phyloP scores from a whole-genome alignment of 331 rosid genomes.

The Quercus tomentella region DNA sequence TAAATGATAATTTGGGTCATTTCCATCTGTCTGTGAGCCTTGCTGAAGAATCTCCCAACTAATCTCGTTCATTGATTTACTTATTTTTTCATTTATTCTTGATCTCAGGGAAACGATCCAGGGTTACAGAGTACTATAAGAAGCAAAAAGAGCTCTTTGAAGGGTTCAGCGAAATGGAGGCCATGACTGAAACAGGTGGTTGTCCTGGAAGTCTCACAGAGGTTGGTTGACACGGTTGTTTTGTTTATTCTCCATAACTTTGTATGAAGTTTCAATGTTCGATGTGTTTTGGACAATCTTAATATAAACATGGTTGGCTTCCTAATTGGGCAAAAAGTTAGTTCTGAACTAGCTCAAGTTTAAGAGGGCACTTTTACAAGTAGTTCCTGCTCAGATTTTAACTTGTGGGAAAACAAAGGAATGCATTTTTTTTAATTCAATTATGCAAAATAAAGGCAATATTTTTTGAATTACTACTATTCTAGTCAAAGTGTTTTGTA shows the following conservation, averaged over 20 bases:
- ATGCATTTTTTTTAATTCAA: neutral
- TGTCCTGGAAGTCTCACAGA: constrained; percentile 62
- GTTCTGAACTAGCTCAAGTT: neutral
- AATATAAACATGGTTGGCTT: neutral
- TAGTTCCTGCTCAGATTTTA: neutral
- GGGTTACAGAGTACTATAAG: constrained; percentile 62
- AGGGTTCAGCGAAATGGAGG: constrained; percentile 75
- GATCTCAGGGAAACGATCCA: constrained; percentile 45
- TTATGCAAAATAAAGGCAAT: neutral
- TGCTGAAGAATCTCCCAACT: neutral
- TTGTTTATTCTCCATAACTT: neutral
- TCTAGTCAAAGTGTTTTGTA: neutral
- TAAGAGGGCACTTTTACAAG: neutral
- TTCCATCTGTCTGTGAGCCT: neutral
- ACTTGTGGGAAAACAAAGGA: neutral
- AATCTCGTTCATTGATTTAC: neutral
- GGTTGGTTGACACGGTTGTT: constrained; percentile 35
- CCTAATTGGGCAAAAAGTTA: neutral
- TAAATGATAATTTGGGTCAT: neutral
- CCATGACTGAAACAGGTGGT: constrained; percentile 50
- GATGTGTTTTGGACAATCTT: neutral
- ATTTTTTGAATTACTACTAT: neutral
- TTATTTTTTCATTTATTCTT: neutral
- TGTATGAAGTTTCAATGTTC: neutral
- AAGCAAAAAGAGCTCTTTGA: constrained; percentile 68